These are phyloP conservation scores for Mycogone perniciosa DNA, from an alignment of 2,329 filamentous ascomycete genomes.

Conservation along the genomic window DNA sequence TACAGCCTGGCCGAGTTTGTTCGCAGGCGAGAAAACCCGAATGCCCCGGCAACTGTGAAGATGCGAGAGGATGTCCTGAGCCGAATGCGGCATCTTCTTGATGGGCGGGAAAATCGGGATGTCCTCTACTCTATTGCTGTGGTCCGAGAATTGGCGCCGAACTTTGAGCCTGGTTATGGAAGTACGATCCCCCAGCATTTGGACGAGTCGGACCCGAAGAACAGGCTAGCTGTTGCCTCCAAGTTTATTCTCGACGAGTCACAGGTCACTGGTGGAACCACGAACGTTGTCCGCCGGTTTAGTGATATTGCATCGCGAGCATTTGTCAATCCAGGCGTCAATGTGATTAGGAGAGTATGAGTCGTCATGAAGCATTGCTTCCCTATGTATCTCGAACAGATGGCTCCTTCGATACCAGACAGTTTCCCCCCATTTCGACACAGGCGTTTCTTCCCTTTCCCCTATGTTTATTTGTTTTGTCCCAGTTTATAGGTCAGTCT, in stretches of 20 bases:
- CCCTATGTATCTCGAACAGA: not conserved
- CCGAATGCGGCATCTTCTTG: constrained; percentile 63
- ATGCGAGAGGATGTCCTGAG: constrained; percentile 59
- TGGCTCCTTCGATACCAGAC: not conserved
- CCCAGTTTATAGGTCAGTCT: not conserved
- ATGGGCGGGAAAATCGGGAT: constrained; percentile 79
- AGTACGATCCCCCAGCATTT: constrained; percentile 51
- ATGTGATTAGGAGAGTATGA: constrained; percentile 31
- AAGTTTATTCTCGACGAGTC: constrained; percentile 63
- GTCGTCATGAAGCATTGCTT: not conserved
- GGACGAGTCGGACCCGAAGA: constrained; percentile 61
- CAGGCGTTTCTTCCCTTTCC: too few species aligned
- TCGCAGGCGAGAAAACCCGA: constrained; percentile 51
- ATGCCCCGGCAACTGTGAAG: constrained; percentile 37
- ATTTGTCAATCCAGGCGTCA: constrained; percentile 48
- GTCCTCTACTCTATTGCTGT: constrained; percentile 85
- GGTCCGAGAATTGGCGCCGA: constrained; percentile 65
- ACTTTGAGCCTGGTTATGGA: constrained; percentile 53
- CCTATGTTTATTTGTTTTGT: not conserved
- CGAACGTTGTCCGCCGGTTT: constrained; percentile 64
- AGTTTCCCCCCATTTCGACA: not conserved
- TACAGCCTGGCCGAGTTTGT: constrained; percentile 63
- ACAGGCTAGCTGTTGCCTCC: constrained; percentile 61
- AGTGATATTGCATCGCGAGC: constrained; percentile 60
- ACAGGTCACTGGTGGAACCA: constrained; percentile 59